Conservation (phyloP, 805 yeast genomes). For the Lipomyces mesembrius region DNA sequence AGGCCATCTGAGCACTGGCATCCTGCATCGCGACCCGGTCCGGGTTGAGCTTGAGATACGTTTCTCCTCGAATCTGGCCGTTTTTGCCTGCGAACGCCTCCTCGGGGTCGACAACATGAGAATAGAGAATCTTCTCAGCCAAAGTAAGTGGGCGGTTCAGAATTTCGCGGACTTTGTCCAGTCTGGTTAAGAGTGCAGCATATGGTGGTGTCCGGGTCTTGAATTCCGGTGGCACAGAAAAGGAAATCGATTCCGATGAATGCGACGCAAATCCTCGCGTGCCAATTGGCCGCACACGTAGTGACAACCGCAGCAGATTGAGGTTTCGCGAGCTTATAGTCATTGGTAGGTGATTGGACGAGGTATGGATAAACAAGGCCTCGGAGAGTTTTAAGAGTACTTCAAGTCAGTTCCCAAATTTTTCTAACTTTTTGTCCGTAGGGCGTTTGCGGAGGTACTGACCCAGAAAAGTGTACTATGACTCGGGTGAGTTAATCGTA, state of each 20-base stretch:
- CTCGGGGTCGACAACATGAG: slow-evolving; percentile 93
- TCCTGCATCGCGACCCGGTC: slow-evolving; percentile 99
- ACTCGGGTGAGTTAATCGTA: neutral
- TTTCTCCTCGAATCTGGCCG: slow-evolving; percentile 66
- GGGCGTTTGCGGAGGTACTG: no score
- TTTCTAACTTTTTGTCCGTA: neutral
- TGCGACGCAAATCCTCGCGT: slow-evolving; percentile 28
- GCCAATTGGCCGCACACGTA: neutral
- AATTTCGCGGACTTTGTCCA: slow-evolving; percentile 65
- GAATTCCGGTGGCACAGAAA: slow-evolving; percentile 61
- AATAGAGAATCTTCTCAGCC: slow-evolving; percentile 93
- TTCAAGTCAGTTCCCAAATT: neutral
- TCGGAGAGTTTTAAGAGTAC: neutral
- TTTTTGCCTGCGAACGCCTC: slow-evolving; percentile 48
- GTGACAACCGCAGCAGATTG: neutral
- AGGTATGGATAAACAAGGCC: neutral
- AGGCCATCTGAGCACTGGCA: slow-evolving; percentile 98
- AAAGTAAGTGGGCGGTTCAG: slow-evolving; percentile 82
- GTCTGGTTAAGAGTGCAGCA: slow-evolving; percentile 52
- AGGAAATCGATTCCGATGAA: slow-evolving; percentile 12
- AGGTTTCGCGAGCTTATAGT: neutral
- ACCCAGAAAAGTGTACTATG: no score
- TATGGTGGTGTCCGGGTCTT: slow-evolving; percentile 79
- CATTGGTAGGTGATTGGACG: neutral
- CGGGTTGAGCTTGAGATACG: slow-evolving; percentile 92